These are phyloP conservation scores for Cladosporium sp. DNA, from an alignment of 2,329 filamentous ascomycete genomes.

Conservation along the genomic window DNA sequence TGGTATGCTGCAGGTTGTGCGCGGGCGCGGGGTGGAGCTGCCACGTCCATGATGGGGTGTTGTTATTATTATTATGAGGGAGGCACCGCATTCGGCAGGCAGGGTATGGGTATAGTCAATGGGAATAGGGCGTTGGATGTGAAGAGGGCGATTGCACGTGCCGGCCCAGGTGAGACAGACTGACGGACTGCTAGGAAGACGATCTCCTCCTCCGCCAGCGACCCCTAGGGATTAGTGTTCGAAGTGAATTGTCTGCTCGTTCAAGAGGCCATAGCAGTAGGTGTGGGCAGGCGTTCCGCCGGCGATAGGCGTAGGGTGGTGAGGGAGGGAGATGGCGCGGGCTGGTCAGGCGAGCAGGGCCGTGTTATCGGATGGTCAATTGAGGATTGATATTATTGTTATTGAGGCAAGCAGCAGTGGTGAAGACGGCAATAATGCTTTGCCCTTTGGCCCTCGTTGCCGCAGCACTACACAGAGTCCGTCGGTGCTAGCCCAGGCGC, in stretches of 20 bases:
- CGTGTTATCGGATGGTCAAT: background rate
- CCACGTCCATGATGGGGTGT: slow-evolving; percentile 33
- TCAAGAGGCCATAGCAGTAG: slow-evolving; percentile 14
- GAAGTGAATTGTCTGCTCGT: slow-evolving; percentile 1
- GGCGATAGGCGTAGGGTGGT: background rate
- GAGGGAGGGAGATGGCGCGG: background rate
- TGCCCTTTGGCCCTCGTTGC: slow-evolving; percentile 5
- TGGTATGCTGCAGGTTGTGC: slow-evolving; percentile 22
- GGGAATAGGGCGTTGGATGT: slow-evolving; percentile 1
- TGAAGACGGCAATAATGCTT: background rate
- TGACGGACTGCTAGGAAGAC: background rate
- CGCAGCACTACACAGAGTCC: slow-evolving; percentile 3
- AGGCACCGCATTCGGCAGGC: slow-evolving; percentile 16
- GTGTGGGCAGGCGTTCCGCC: background rate
- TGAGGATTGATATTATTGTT: background rate
- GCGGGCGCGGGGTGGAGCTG: slow-evolving; percentile 32
- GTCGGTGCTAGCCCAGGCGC: background rate
- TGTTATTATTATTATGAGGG: slow-evolving; percentile 6
- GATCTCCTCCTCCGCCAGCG: background rate
- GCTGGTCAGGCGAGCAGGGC: background rate
- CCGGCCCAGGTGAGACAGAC: slow-evolving; percentile 5
- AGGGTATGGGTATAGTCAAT: background rate
- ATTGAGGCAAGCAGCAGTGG: background rate
- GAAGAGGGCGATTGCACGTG: slow-evolving; percentile 14
- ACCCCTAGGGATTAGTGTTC: slow-evolving; percentile 6